These are phyloP conservation scores for Lachancea thermotolerans DNA, from an alignment of 805 yeast species.

Conservation along the genomic window DNA sequence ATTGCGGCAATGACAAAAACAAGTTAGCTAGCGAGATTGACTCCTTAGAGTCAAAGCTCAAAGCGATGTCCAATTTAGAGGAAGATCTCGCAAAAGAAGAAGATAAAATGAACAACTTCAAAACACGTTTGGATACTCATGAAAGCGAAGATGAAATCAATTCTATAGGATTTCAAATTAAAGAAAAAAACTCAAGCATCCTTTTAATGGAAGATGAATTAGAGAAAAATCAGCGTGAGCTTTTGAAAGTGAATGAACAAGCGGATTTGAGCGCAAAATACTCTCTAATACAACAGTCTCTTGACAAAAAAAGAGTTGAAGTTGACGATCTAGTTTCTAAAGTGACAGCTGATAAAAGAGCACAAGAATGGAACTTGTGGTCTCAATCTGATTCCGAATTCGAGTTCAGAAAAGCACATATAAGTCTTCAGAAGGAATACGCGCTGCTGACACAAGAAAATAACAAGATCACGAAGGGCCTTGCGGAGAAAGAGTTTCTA, in stretches of 20 bases:
- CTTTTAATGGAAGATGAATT: slow-evolving; percentile 36
- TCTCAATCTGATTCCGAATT: slow-evolving; percentile 15
- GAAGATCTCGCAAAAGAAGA: slow-evolving; percentile 42
- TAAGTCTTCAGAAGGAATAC: slow-evolving; percentile 18
- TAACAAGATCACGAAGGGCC: slow-evolving; percentile 11
- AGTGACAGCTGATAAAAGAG: slow-evolving; percentile 9
- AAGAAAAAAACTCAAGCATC: slow-evolving; percentile 34
- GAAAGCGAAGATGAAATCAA: slow-evolving; percentile 28
- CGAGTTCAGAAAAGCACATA: slow-evolving; percentile 16
- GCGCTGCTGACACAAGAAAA: slow-evolving; percentile 12
- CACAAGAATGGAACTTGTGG: slow-evolving; percentile 11
- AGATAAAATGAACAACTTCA: slow-evolving; percentile 36
- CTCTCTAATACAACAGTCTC: slow-evolving; percentile 29
- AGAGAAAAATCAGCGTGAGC: slow-evolving; percentile 47
- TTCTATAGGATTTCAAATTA: slow-evolving; percentile 32
- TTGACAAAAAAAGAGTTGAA: slow-evolving; percentile 14
- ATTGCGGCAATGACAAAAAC: slow-evolving; percentile 39
- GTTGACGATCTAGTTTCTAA: slow-evolving; percentile 6
- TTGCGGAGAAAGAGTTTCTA: slow-evolving; percentile 15
- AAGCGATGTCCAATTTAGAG: slow-evolving; percentile 36
- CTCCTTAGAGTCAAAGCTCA: slow-evolving; percentile 35
- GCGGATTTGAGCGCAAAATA: slow-evolving; percentile 53
- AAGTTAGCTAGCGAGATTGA: slow-evolving; percentile 33
- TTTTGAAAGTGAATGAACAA: slow-evolving; percentile 48
- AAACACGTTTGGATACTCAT: slow-evolving; percentile 29